phyloP scores from a whole-genome alignment of 495 filamentous ascomycete species.

The Niebla homalea region DNA sequence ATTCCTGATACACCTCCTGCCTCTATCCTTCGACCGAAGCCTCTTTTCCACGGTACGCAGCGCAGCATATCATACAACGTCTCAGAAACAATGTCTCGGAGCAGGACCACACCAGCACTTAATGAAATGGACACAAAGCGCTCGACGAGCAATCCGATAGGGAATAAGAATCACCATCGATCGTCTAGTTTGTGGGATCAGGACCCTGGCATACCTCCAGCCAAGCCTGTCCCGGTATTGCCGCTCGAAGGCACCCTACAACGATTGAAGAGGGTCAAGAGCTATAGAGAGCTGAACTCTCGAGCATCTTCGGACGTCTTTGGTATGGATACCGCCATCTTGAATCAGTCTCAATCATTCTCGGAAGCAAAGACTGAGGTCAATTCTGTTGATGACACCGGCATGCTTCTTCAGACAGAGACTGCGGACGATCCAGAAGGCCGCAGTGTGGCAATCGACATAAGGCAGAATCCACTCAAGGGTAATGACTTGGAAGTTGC shows the following conservation, averaged over 20 bases:
- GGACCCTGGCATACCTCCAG: constrained; percentile 27
- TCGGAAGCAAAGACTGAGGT: constrained; percentile 10
- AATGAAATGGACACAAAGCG: constrained; percentile 1
- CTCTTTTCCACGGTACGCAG: constrained; percentile 14
- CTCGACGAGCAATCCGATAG: not conserved
- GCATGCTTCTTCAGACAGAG: not conserved
- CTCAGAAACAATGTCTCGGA: not conserved
- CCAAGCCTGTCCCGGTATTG: constrained; percentile 33
- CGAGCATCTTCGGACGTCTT: constrained; percentile 32
- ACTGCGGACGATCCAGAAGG: not conserved
- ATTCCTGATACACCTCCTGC: too few relatives aligned
- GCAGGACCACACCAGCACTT: not conserved
- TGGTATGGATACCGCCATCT: constrained; percentile 36
- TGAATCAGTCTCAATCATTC: constrained; percentile 15
- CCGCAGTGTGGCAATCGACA: not conserved
- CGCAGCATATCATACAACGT: constrained; percentile 11
- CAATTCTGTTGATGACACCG: constrained; percentile 3
- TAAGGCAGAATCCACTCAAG: not conserved
- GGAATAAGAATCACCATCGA: not conserved
- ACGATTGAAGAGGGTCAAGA: constrained; percentile 24
- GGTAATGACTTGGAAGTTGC: not conserved
- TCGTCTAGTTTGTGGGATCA: constrained; percentile 22
- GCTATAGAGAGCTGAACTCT: constrained; percentile 28
- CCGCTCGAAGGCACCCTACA: constrained; percentile 24
- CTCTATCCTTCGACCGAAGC: constrained; percentile 10